Evolutionary conservation across 2,329 filamentous ascomycete species (phyloP), one percentile per base, ranked within the genome.

Genomic region (Pseudogymnoascus verrucosus): DNA sequence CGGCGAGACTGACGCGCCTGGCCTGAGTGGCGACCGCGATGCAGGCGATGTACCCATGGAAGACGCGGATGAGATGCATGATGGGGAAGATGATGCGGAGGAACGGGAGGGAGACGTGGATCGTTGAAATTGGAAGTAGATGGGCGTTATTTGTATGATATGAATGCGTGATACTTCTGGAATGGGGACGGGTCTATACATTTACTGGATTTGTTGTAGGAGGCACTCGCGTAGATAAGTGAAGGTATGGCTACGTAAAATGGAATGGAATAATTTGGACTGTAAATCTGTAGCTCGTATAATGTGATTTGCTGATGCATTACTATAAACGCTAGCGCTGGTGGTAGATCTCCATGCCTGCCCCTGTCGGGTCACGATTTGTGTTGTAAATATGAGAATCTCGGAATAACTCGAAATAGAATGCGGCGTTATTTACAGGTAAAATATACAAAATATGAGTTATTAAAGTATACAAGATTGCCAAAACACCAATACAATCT

Each of bases 11-110:
- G 39, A 40, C 19, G 59, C 59, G 21, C 36, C 39, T 42, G 11
- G 34, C 6, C 19, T 42, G 34, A 11, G 19, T 26, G 39, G 59
- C 8, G 59, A 61, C 31, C 59, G 59, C 26, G 59, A 39, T 4
- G 21, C 2, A 26, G 19, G 19, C 19, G 59, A 61, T 61, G 59
- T 26, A 36, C 59, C 59, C 2, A 61, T 61, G 59, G 59, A 11
- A 4, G 59, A 61, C 14, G 59, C 59, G 34, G 59, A 61, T 61
- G 39, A 42, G 59, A 61, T 61, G 59, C 59, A 61, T n/a, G 59
- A 39, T 40, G 59, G 57, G 34, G 19, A 39, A 39, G 59, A 61
- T 61, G 34, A 61, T 61, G 59, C 59, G 12, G 59, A 61, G 59
- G 59, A 61, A 5, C 14, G 26, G 5, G 59, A 61, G 23, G 59